Conservation (phyloP, 2,329 filamentous ascomycete species). For the Leptographium galeiforme region DNA sequence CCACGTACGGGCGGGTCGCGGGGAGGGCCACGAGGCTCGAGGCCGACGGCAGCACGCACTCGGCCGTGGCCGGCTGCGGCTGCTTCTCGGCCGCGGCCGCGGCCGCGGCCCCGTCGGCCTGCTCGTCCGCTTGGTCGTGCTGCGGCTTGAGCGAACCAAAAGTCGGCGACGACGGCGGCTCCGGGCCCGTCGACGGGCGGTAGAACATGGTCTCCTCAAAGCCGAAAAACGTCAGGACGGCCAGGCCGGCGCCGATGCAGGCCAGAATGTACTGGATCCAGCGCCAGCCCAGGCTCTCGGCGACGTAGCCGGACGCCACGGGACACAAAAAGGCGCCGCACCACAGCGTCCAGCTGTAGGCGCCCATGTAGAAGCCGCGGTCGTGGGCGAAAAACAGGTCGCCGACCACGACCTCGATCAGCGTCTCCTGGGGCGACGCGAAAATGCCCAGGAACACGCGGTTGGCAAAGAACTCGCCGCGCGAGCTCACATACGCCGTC, state of each 20-base stretch:
- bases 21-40: too few relatives aligned
- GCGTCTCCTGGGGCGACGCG: constrained; percentile 25
- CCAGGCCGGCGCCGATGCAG: constrained; percentile 17
- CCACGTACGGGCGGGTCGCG: too few relatives aligned
- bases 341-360: constrained; percentile 16
- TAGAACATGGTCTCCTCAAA: constrained; percentile 18
- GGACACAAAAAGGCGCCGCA: constrained; percentile 18
- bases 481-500: constrained; percentile 23
- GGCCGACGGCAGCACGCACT: too few relatives aligned
- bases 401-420: constrained; percentile 23
- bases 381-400: constrained; percentile 25
- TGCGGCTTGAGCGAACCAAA: too few relatives aligned
- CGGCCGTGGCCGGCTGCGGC: too few relatives aligned
- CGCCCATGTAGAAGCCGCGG: constrained; percentile 20
- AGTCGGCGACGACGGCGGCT: too few relatives aligned
- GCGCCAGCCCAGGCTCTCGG: constrained; percentile 19
- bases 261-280: constrained; percentile 23
- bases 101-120: too few relatives aligned
- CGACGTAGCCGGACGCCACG: constrained; percentile 18
- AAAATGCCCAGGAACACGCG: constrained; percentile 30
- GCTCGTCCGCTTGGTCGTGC: too few relatives aligned
- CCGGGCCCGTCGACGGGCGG: neutral
- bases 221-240: constrained; percentile 15
- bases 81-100: too few relatives aligned
- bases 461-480: constrained; percentile 28